Percentiles rank a stretch among this genome's conserved stretches.
Conservation (phyloP, 2,329 filamentous ascomycete genomes). For the Diaporthe ilicicola region DNA sequence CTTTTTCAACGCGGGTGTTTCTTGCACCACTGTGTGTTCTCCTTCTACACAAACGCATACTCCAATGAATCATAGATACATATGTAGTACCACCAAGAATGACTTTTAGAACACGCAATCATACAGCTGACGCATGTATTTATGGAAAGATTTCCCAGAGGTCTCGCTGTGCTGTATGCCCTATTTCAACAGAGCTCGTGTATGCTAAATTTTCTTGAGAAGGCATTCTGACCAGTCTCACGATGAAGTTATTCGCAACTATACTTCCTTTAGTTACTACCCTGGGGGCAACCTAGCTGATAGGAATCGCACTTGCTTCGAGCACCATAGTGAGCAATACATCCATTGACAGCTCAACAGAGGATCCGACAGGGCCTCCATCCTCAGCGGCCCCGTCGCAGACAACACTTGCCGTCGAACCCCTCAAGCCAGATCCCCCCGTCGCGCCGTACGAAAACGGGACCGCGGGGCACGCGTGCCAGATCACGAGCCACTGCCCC, state of each 20-base stretch:
- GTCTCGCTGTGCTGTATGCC: too few species aligned
- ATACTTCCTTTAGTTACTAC: not conserved
- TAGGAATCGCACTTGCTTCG: not conserved
- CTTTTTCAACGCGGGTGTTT: not conserved
- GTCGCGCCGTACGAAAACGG: not conserved
- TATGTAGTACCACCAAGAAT: too few species aligned
- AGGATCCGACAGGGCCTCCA: not conserved
- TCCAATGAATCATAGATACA: not conserved
- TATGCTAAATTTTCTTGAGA: too few species aligned
- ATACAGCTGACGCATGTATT: not conserved
- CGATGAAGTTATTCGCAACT: not conserved
- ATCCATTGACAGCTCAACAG: not conserved
- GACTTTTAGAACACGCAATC: not conserved
- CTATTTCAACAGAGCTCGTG: too few species aligned
- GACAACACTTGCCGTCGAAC: not conserved
- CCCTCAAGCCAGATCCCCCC: not conserved
- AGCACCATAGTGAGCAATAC: not conserved
- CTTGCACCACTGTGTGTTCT: not conserved
- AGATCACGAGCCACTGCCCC: constrained; percentile 1
- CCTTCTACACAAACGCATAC: not conserved
- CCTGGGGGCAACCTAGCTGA: not conserved
- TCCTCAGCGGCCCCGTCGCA: not conserved
- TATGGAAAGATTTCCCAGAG: not conserved
- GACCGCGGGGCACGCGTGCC: not conserved
- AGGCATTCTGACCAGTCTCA: too few species aligned